Evolutionary conservation across 2,329 filamentous ascomycete genomes (phyloP).

Genomic region (Pseudogymnoascus sp.): DNA sequence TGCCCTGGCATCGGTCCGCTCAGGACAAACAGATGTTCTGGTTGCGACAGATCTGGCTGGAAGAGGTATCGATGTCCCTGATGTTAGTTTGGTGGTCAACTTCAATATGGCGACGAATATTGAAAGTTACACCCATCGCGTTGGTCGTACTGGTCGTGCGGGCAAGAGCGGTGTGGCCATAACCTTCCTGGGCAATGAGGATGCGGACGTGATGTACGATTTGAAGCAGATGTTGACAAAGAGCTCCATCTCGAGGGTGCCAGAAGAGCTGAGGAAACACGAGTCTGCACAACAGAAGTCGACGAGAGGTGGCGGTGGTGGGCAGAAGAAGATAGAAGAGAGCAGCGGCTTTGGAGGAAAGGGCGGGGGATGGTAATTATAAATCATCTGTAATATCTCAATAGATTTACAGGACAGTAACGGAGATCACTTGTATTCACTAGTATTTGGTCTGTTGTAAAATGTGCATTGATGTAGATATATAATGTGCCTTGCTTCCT

Average conservation of each 20-base stretch:
- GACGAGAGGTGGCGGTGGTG: conserved; percentile 33
- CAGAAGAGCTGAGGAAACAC: conserved; percentile 83
- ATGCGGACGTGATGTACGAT: conserved; percentile 85
- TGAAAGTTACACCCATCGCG: conserved; percentile 91
- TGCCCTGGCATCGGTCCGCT: conserved; percentile 75
- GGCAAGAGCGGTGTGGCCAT: conserved; percentile 95
- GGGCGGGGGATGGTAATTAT: conserved; percentile 25
- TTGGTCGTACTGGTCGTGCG: conserved; percentile 93
- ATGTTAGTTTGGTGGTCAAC: conserved; percentile 90
- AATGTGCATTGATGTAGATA: conserved; percentile 1
- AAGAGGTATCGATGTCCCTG: conserved; percentile 93
- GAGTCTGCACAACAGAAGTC: conserved; percentile 85
- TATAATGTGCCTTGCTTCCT: conserved; percentile 10
- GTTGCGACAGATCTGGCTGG: conserved; percentile 94
- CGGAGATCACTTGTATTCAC: not conserved
- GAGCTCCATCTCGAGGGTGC: conserved; percentile 77
- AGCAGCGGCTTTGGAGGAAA: conserved; percentile 29
- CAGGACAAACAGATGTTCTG: conserved; percentile 73
- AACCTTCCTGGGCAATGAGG: conserved; percentile 88
- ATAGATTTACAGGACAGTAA: not conserved
- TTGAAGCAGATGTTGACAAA: conserved; percentile 93
- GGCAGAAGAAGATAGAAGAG: conserved; percentile 40
- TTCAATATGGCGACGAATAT: conserved; percentile 97
- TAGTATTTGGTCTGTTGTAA: not conserved
- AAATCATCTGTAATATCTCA: not conserved